Base-by-base conservation (phyloP, 805 yeast species). In the Osmozyma mogii region DNA sequence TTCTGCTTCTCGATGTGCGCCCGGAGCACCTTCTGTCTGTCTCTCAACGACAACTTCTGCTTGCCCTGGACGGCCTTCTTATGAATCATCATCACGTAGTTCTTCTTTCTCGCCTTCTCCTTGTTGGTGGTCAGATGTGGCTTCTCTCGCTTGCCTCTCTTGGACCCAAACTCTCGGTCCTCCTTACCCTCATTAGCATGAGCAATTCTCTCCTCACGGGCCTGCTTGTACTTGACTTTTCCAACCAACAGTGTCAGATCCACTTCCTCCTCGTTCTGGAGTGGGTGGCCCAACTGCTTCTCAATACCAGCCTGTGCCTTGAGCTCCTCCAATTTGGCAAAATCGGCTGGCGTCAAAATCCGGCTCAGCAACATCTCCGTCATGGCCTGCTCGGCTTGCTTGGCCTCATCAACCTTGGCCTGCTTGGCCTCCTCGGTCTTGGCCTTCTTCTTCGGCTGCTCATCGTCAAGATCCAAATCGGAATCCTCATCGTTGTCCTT, bases 71-170 rank as follows among this genome's bases (percentile, higher is more conserved):
- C 97, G 29, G 84, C 78, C 48, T 76, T 76, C 65, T 89, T 92
- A 60, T 92, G 99, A 45, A 92, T 84, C 89, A 84, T 84, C 99
- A 92, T 92, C 53, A 92, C 89, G 52, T 87, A 92, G 61, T 92
- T 92, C 95, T 92, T 92, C 85, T 85, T 85, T 58, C 97, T 74
- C 15, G 87, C 94, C 74, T 92, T 92, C 61, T 94, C 96, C 59
- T 76, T 77, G 57, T 92, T 92, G 2, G 99, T 92, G 8, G 97
- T 88, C 17, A 95, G 84, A 52, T 81, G 96, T 11, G 72, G 68
- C 32, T 71, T 70, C 37, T 75, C 74, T 50, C 78, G 65, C 58
- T 78, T 79, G 49, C 95, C 94, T 63, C 75, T 83, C 53, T 78
- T 75, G 12, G 95, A 82, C 15, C 96, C 95, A 47, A 78, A 89